These are phyloP conservation scores for Globisporangium spinosum DNA, from an alignment of 352 stramenopile genomes.

Conservation along the genomic window DNA sequence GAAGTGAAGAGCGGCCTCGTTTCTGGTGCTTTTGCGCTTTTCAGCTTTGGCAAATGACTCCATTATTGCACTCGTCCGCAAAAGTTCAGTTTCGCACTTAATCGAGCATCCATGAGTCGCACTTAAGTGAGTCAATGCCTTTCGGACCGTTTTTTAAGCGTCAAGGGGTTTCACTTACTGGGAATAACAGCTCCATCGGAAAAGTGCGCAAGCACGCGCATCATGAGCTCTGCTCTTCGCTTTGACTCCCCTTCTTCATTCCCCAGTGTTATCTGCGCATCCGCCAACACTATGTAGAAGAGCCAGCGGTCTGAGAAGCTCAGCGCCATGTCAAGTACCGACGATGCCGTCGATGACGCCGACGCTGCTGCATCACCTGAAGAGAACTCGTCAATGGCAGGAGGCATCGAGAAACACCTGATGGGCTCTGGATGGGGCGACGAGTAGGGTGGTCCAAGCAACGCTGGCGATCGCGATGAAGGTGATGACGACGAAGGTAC, in stretches of 20 bases:
- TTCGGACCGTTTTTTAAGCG: neutral
- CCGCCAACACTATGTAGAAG: neutral
- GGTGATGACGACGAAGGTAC: conserved; percentile 12
- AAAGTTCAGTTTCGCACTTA: conserved; percentile 9
- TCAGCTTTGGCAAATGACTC: too few species aligned
- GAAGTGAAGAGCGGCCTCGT: too few species aligned
- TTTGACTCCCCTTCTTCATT: neutral
- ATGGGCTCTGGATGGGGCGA: conserved; percentile 27
- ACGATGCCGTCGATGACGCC: neutral
- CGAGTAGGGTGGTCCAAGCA: conserved; percentile 13
- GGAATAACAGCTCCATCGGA: neutral
- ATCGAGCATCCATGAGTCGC: neutral
- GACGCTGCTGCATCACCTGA: neutral
- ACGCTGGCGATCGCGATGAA: neutral
- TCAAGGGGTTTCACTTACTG: neutral
- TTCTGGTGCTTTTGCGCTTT: too few species aligned
- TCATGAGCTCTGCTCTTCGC: neutral
- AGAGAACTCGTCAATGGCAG: neutral
- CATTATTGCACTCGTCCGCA: neutral
- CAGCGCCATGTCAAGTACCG: conserved; percentile 12
- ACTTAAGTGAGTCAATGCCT: neutral
- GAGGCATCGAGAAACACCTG: conserved; percentile 21
- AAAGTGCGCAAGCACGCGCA: neutral
- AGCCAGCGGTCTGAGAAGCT: neutral
- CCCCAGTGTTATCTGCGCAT: neutral